Evolutionary conservation across 2,329 filamentous ascomycete genomes (phyloP), one percentile per base, ranked within the genome.

Genomic region (Cladophialophora exuberans): DNA sequence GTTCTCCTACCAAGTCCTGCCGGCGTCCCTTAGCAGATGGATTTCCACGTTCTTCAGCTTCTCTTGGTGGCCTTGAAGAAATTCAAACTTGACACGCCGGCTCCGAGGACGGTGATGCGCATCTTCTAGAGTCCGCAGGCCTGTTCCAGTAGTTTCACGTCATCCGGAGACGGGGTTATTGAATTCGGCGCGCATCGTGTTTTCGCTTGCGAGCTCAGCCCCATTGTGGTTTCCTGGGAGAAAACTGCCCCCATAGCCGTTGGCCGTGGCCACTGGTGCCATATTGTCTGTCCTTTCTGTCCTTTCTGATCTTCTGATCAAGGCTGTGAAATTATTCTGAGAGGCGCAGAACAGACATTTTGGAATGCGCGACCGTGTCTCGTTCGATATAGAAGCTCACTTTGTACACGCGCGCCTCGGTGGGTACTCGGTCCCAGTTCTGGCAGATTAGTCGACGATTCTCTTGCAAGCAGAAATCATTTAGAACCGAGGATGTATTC

Each of bases 1-100:
- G 47, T 76, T 76, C 44, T 73, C 73, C 3, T 73, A 63, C 69
- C 68, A 71, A 42, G 70, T 68, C 11, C 69, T 70, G 5, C 69
- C 70, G 46, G 72, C 61, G 26, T 69, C 66, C 69, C 67, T 35
- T 68, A 70, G 22, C 62, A 53, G 15, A 60, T 61, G n/a, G 38
- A 67, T 59, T 18, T 63, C 63, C 6, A 57, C 59, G 43, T 61
- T 60, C 49, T 53, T 52, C 39, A 54, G 55, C 6, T 51, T 30
- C 10, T 55, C 28, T 43, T 65, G 6, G 54, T 49, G 41, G 46
- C 43, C 23, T 53, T 41, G 46, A 55, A 56, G 26, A 63, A 51
- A 38, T 58, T 56, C 23, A 64, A 38, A 18, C 62, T 62, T 7
- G 52, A 49, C 33, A 52, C 28, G 17, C 61, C 63, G 15, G 56